Base-by-base conservation (phyloP, 2,329 filamentous ascomycete species). In the Aspergillus tubingensis region DNA sequence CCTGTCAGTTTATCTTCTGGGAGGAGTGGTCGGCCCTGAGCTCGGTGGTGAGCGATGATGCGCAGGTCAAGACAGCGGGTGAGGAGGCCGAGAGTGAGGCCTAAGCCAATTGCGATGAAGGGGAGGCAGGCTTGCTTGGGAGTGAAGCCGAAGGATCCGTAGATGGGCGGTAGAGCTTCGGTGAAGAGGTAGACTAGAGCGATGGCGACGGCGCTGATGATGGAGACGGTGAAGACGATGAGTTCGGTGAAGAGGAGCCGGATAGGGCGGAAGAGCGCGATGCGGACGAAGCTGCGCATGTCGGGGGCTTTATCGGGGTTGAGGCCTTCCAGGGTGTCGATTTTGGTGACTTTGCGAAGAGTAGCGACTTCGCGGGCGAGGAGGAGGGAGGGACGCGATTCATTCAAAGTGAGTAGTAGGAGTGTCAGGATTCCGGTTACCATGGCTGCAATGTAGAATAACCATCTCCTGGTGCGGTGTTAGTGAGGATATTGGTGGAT, bases 1-100 rank as follows among this genome's bases (percentile, higher is more conserved):
- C 80, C 81, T 7, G 72, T 64, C 19, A 83, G 71, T 56, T 82
- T 82, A 65, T 82, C 76, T 68, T 83, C 81, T 0, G 79, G 80
- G 8, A 72, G 63, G 5, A 75, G 55, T 1, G 65, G 58, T 1
- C 59, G 60, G 38, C 65, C 63, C 5, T 67, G 56, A n/a, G 57
- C 60, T 39, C 68, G 62, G 11, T 68, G 67, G 8, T 63, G 62
- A 15, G 70, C 66, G 21, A 75, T 66, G 5, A 76, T 65, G n/a
- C 67, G 69, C 23, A 73, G 60, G 58, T 83, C 81, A 52, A 76
- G 73, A 13, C 79, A 62, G 1, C 81, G 74, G 1, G 78, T 77
- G 3, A 81, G 61, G 15, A 81, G 70, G 3, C 76, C 77, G 38
- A 78, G 65, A 7, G 74, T 25, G 1, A 80, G 68, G 2, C 80